Conservation (phyloP, 148 eudicot genomes). For the Euryodendron excelsum region DNA sequence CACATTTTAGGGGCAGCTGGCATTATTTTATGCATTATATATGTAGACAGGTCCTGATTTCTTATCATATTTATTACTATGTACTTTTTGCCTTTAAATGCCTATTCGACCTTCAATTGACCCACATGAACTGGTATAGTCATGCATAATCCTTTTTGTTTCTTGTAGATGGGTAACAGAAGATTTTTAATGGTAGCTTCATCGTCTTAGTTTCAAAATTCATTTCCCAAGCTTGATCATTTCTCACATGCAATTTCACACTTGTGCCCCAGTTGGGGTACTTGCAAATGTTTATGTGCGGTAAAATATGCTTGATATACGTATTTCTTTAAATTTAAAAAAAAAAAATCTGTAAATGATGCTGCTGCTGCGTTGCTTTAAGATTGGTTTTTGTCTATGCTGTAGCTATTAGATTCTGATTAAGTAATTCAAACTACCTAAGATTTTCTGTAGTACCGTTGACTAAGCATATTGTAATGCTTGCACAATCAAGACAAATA, state of each 20-base stretch:
- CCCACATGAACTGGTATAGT: background rate
- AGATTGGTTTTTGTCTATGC: too few relatives aligned
- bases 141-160: background rate
- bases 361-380: too few relatives aligned
- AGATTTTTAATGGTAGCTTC: background rate
- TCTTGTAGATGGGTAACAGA: background rate
- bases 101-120: background rate
- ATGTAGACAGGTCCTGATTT: too few relatives aligned
- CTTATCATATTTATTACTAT: too few relatives aligned
- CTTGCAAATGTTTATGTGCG: background rate
- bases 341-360: too few relatives aligned
- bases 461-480: too few relatives aligned
- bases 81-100: background rate
- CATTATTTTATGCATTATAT: background rate
- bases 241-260: slow-evolving; percentile 2
- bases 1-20: background rate
- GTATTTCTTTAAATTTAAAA: background rate
- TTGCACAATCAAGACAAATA: too few relatives aligned
- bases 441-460: too few relatives aligned
- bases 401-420: too few relatives aligned
- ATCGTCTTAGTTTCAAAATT: slow-evolving; percentile 4
- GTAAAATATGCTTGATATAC: background rate
- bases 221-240: background rate
- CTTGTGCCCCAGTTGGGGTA: background rate
- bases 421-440: too few relatives aligned